Evolutionary conservation across 148 eudicot species (phyloP), one percentile per base, ranked within the genome.

Genomic region (Rhododendron kiyosumense): DNA sequence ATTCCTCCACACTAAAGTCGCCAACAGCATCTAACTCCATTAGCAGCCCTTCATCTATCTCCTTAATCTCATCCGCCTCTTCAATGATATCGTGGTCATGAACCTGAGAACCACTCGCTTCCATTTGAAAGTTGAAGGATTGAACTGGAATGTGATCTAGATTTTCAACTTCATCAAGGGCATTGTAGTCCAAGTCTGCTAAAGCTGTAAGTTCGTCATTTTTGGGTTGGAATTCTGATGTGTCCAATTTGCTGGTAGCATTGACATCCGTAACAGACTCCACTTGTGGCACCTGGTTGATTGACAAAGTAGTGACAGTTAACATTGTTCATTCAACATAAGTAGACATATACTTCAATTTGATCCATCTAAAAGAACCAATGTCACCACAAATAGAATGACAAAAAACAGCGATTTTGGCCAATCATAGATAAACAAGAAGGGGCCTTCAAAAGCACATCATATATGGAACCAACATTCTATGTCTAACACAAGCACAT

Each of bases 11-110:
- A 84, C 92, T 87, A 85, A 94, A 96, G 89, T 96, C 99, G 61
- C 96, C 94, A 82, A 95, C 94, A 43, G 88, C 88, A 85, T 96
- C 98, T 87, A 96, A 88, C 88, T 95, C 97, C 54, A 89, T 89
- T 81, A 96, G 88, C 46, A 95, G 87, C 41, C 81, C 92, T 90
- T 95, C 96, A 81, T 95, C 93, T 88, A 95, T 88, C 85, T 91
- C 96, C 81, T 90, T 85, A 57, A 91, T 86, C 73, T 88, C 93
- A 85, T 88, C 90, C 11, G 36, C 86, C 63, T 88, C 91, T 59
- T 87, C 92, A 85, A 84, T 43, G 46, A 69, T 57, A 79, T 81
- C 84, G 3, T 45, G 80, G 69, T 91, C 88, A 85, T 88, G 88
- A 84, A 79, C 86, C 71, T 45, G 84, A 78, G 86, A 81, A 74